A percentile compares a stretch with the other conserved stretches of the same genome.
These are phyloP conservation scores for Trichoderma semiorbis DNA, from an alignment of 2,329 filamentous ascomycete species.

Conservation along the genomic window DNA sequence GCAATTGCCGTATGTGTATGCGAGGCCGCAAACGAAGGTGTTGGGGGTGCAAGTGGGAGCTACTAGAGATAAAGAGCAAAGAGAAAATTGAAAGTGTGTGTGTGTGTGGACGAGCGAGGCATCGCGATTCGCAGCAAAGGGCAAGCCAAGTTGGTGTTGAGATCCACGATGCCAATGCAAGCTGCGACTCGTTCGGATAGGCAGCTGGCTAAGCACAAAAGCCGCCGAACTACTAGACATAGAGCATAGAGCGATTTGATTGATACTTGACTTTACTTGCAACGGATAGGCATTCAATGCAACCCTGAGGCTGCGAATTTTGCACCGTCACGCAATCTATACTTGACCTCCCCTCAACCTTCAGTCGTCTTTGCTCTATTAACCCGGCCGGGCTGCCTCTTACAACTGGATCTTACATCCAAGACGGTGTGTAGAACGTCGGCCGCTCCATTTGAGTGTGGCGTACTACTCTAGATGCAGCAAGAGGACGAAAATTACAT, in stretches of 20 bases:
- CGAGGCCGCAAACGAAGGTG: neutral
- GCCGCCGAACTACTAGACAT: neutral
- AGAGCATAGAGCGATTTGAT: neutral
- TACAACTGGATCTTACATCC: neutral
- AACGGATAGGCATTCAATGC: neutral
- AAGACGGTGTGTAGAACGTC: neutral
- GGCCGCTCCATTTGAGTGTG: neutral
- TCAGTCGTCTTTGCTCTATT: neutral
- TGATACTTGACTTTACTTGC: neutral
- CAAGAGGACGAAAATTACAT: neutral
- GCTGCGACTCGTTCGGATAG: neutral
- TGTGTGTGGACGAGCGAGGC: neutral
- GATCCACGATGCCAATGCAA: neutral
- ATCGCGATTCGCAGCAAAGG: neutral
- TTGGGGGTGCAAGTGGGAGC: neutral
- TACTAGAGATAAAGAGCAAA: neutral
- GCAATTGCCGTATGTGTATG: neutral
- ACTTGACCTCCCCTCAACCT: neutral
- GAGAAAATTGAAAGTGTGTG: neutral
- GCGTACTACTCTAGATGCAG: neutral
- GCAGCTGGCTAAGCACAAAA: neutral
- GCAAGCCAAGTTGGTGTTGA: neutral
- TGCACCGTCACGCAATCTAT: neutral
- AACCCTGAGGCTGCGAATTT: neutral
- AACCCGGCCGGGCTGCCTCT: neutral